A percentile compares a stretch with the other conserved stretches of the same genome.
These are phyloP conservation scores for Edaphochlamys debaryana DNA, from an alignment of 139 green algal genomes.

Conservation along the genomic window DNA sequence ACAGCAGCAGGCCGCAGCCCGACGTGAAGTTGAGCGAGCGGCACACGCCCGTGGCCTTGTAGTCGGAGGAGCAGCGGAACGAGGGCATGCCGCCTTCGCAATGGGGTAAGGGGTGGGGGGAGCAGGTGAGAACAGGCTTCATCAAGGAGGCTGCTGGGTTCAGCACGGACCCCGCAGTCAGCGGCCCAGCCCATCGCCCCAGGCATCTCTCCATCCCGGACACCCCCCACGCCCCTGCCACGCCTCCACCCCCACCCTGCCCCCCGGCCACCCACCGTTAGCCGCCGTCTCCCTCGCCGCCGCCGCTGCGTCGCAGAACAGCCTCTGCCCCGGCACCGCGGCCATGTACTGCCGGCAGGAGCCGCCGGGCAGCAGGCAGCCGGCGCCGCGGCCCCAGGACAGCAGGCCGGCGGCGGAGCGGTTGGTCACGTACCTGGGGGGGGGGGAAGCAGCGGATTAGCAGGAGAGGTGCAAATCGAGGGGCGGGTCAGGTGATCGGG, in stretches of 20 bases:
- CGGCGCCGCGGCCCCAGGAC: slow-evolving; percentile 46
- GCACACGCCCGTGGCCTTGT: slow-evolving; percentile 32
- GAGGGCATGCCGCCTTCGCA: neutral
- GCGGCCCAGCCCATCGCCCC: no score
- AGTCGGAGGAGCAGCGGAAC: slow-evolving; percentile 17
- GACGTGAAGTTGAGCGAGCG: slow-evolving; percentile 36
- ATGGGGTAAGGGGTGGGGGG: neutral
- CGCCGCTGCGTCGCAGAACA: slow-evolving; percentile 23
- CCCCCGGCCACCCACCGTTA: neutral
- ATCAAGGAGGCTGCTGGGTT: no score
- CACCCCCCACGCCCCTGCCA: no score
- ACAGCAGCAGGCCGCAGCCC: slow-evolving; percentile 35
- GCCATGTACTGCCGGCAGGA: slow-evolving; percentile 5
- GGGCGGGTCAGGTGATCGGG: no score
- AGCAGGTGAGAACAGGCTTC: no score
- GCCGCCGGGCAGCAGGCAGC: slow-evolving; percentile 43
- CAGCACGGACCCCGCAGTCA: no score
- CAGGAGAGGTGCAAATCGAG: no score
- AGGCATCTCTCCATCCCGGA: no score
- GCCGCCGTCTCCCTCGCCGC: no score
- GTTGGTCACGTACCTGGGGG: slow-evolving; percentile 16
- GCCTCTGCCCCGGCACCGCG: slow-evolving; percentile 1
- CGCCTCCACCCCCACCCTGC: neutral
- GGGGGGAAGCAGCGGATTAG: no score
- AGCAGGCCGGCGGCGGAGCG: slow-evolving; percentile 48